Conservation (phyloP, 2,329 filamentous ascomycete genomes). For the Aspergillus proliferans region DNA sequence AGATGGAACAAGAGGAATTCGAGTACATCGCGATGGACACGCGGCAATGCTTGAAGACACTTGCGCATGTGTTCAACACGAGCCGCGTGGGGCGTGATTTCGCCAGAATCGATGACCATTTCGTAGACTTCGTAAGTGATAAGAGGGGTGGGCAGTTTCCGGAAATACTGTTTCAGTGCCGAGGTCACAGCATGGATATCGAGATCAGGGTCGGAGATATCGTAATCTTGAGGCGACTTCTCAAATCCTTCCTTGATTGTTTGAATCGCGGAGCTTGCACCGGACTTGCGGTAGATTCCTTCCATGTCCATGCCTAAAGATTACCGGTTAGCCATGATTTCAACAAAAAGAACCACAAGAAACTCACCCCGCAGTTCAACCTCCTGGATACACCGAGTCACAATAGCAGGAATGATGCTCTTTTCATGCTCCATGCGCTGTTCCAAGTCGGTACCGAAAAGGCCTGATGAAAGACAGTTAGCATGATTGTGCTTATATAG, state of each 20-base stretch:
- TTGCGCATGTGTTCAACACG: constrained; percentile 65
- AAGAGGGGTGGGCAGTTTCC: constrained; percentile 80
- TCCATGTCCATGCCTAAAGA: constrained; percentile 75
- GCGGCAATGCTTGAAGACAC: constrained; percentile 72
- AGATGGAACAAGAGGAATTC: constrained; percentile 94
- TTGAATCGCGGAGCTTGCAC: constrained; percentile 85
- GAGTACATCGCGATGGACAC: constrained; percentile 78
- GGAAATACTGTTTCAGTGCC: constrained; percentile 94
- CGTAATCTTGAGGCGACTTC: constrained; percentile 65
- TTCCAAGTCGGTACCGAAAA: constrained; percentile 86
- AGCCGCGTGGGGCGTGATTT: constrained; percentile 59
- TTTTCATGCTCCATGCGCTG: constrained; percentile 84
- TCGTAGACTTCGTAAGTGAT: constrained; percentile 94
- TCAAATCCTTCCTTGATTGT: constrained; percentile 88
- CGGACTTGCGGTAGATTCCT: constrained; percentile 96
- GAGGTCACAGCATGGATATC: constrained; percentile 97
- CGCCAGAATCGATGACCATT: constrained; percentile 64
- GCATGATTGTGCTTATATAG: not conserved
- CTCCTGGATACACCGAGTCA: constrained; percentile 91
- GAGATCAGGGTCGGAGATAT: constrained; percentile 87
- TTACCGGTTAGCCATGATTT: constrained; percentile 8
- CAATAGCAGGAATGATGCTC: constrained; percentile 80
- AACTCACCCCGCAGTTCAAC: constrained; percentile 74
- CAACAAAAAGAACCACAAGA: not conserved
- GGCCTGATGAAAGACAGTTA: constrained; percentile 32